Evolutionary conservation across 495 filamentous ascomycete genomes (phyloP).

Genomic region (Patellaria atrata): DNA sequence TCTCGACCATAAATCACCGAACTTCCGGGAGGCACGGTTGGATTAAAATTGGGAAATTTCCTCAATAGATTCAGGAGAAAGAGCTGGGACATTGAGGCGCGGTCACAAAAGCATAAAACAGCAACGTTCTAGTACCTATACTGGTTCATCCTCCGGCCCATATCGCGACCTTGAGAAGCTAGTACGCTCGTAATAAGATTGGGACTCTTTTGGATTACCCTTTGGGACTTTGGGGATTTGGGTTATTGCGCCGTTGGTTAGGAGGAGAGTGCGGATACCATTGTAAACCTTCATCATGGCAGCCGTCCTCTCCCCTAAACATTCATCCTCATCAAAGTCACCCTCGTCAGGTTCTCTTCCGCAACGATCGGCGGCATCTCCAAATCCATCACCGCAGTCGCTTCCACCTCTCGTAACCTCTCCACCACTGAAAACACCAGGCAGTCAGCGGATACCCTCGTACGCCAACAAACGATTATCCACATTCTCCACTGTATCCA

Average conservation of each 20-base stretch:
- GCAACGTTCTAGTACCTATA: slow-evolving; percentile 6
- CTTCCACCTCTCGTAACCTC: slow-evolving; percentile 52
- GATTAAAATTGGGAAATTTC: no score
- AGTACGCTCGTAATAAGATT: slow-evolving; percentile 11
- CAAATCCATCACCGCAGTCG: slow-evolving; percentile 41
- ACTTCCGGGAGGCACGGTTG: no score
- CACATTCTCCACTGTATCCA: slow-evolving; percentile 44
- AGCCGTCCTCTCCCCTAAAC: slow-evolving; percentile 16
- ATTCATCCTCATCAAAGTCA: slow-evolving; percentile 3
- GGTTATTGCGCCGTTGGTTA: no score
- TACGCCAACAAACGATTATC: slow-evolving; percentile 32
- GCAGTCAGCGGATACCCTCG: slow-evolving; percentile 40
- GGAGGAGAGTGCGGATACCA: slow-evolving; percentile 10
- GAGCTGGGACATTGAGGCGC: no score
- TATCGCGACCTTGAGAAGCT: slow-evolving; percentile 3
- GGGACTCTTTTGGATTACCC: slow-evolving; percentile 9
- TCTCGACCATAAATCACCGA: no score
- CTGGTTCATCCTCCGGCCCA: not conserved
- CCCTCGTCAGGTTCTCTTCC: slow-evolving; percentile 29
- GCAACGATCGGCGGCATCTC: slow-evolving; percentile 24
- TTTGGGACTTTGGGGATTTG: slow-evolving; percentile 6
- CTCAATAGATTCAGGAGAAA: no score
- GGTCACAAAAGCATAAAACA: slow-evolving; percentile 6
- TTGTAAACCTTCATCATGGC: slow-evolving; percentile 17
- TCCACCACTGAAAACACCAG: slow-evolving; percentile 40